A percentile compares a stretch with the other conserved stretches of the same genome.
These are phyloP conservation scores for Isatis lusitanica DNA, from an alignment of 441 rosid genomes.

Conservation along the genomic window DNA sequence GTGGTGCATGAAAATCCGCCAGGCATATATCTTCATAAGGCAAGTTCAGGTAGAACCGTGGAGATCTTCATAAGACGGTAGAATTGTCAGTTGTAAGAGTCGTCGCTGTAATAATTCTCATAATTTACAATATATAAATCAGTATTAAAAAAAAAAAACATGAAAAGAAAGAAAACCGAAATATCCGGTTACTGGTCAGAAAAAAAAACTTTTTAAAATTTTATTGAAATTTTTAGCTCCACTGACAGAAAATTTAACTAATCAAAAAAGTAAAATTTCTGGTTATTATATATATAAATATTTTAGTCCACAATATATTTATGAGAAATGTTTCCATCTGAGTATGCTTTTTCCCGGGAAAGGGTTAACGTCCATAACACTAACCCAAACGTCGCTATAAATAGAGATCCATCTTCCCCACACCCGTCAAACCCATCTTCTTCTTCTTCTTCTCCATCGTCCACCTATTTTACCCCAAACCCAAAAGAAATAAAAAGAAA, in stretches of 20 bases:
- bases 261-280: not conserved
- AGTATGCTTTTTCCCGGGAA: slow-evolving; percentile 35
- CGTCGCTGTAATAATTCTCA: no score
- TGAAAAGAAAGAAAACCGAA: not conserved
- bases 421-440: slow-evolving; percentile 23
- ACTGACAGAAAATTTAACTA: not conserved
- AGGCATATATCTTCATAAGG: no score
- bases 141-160: no score
- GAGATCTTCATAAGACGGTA: no score
- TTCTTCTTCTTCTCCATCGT: slow-evolving; percentile 20
- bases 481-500: not conserved
- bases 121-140: no score
- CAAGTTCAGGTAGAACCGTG: no score
- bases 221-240: not conserved
- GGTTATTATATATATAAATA: not conserved
- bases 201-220: not conserved
- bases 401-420: slow-evolving; percentile 26
- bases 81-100: no score
- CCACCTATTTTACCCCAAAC: slow-evolving; percentile 15
- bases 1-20: no score
- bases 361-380: slow-evolving; percentile 32
- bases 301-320: not conserved
- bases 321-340: not conserved
- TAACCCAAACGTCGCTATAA: slow-evolving; percentile 32
- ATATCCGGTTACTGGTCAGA: not conserved